phyloP scores from a whole-genome alignment of 768 basidiomycete genomes.

The Rhodotorula kratochvilovae region DNA sequence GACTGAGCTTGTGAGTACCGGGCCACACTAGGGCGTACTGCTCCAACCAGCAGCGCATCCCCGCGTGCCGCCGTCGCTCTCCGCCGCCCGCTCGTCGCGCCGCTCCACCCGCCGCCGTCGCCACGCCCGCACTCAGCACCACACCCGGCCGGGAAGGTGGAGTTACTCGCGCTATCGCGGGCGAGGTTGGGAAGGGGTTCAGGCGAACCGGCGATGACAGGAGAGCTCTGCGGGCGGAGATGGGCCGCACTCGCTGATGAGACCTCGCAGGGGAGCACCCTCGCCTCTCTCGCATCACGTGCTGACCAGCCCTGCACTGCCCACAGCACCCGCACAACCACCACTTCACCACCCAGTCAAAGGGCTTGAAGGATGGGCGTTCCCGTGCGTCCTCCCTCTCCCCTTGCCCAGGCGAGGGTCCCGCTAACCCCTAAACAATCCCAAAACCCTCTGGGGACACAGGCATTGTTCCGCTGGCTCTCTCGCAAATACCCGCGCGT shows the following conservation, averaged over 20 bases:
- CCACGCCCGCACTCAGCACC: too few species aligned
- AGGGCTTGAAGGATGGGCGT: neutral
- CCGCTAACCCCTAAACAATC: neutral
- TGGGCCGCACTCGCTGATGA: too few species aligned
- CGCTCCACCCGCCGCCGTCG: neutral
- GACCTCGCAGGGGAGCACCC: neutral
- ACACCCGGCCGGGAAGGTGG: neutral
- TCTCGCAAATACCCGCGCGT: slow-evolving; percentile 74
- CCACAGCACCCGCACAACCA: neutral
- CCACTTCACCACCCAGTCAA: neutral
- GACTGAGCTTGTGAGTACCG: neutral
- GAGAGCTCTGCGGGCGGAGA: too few species aligned
- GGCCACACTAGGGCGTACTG: too few species aligned
- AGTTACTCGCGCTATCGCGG: too few species aligned
- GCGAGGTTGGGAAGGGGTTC: too few species aligned
- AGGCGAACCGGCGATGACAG: too few species aligned
- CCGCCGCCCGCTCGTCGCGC: too few species aligned
- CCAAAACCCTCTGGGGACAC: neutral
- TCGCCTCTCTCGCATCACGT: neutral
- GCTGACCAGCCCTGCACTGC: neutral
- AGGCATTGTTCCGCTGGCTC: slow-evolving; percentile 74
- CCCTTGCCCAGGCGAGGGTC: neutral
- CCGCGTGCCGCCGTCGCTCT: neutral
- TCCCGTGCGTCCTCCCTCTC: neutral
- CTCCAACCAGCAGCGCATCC: too few species aligned